These are phyloP conservation scores for Kuraishia molischiana DNA, from an alignment of 805 yeast species.

Conservation along the genomic window DNA sequence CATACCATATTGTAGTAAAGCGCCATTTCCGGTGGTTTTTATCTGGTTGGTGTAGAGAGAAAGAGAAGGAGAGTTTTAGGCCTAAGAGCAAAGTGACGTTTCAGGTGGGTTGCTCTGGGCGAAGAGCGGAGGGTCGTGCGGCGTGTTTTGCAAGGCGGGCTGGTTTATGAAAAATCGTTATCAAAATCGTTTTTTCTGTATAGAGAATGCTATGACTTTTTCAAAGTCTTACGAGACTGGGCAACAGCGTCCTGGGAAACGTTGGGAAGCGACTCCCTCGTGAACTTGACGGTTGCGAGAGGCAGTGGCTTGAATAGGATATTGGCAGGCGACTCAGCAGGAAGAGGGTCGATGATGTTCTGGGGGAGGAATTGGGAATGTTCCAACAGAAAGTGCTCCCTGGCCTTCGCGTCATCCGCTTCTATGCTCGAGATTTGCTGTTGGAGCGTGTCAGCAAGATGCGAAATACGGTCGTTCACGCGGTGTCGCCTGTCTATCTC, in stretches of 20 bases:
- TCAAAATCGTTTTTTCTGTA: no score
- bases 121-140: no score
- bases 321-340: neutral
- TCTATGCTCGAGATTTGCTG: slow-evolving; percentile 26
- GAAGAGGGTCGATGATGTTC: slow-evolving; percentile 14
- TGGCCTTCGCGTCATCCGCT: slow-evolving; percentile 30
- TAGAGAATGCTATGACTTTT: no score
- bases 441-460: slow-evolving; percentile 30
- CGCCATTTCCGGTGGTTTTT: no score
- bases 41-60: neutral
- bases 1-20: slow-evolving; percentile 2
- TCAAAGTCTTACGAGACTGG: neutral
- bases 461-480: slow-evolving; percentile 28
- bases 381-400: slow-evolving; percentile 31
- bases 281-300: slow-evolving; percentile 3
- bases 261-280: slow-evolving; percentile 6
- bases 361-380: slow-evolving; percentile 50
- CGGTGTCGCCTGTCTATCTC: slow-evolving; percentile 44
- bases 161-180: no score
- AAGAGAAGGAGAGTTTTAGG: no score
- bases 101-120: no score
- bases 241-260: slow-evolving; percentile 1
- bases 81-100: no score
- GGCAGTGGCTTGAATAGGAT: slow-evolving; percentile 8
- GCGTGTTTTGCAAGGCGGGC: no score